A percentile compares a stretch with the other conserved stretches of the same genome.
These are phyloP conservation scores for Lagenidium giganteum DNA, from an alignment of 352 stramenopile species.

Conservation along the genomic window DNA sequence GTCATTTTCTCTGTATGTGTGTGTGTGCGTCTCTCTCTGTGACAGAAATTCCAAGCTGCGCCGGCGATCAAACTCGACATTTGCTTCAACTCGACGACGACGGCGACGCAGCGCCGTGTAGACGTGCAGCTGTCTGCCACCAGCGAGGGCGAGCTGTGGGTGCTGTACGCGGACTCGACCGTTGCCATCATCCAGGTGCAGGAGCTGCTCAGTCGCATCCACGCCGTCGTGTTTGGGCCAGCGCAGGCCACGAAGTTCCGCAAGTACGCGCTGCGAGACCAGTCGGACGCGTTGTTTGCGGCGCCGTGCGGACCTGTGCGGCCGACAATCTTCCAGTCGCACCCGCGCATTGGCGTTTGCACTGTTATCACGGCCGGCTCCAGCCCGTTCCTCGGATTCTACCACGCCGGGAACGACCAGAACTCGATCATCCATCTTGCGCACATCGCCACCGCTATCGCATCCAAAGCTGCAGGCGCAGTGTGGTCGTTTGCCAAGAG, in stretches of 20 bases:
- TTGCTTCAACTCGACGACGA: constrained; percentile 30
- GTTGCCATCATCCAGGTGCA: constrained; percentile 74
- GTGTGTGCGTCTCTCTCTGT: not conserved
- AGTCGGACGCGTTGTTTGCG: constrained; percentile 53
- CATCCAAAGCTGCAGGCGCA: constrained; percentile 60
- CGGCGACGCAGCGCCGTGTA: constrained; percentile 19
- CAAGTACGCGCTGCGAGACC: constrained; percentile 75
- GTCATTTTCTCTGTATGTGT: not conserved
- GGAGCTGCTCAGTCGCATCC: constrained; percentile 48
- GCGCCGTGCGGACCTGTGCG: constrained; percentile 56
- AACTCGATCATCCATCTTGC: constrained; percentile 85
- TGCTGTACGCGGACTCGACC: constrained; percentile 71
- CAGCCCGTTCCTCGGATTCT: constrained; percentile 72
- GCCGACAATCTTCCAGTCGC: constrained; percentile 79
- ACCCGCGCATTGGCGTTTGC: constrained; percentile 64
- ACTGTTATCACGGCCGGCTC: constrained; percentile 67
- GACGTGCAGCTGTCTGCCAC: constrained; percentile 25
- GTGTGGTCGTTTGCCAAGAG: constrained; percentile 82
- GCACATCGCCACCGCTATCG: constrained; percentile 79
- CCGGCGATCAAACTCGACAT: constrained; percentile 45
- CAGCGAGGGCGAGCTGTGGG: constrained; percentile 58
- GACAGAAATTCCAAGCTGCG: constrained; percentile 41
- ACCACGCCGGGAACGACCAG: constrained; percentile 79
- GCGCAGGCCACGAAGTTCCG: constrained; percentile 73
- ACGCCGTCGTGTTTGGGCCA: constrained; percentile 46